phyloP scores from a whole-genome alignment of 2,329 filamentous ascomycete species.

The Cordyceps militaris region DNA sequence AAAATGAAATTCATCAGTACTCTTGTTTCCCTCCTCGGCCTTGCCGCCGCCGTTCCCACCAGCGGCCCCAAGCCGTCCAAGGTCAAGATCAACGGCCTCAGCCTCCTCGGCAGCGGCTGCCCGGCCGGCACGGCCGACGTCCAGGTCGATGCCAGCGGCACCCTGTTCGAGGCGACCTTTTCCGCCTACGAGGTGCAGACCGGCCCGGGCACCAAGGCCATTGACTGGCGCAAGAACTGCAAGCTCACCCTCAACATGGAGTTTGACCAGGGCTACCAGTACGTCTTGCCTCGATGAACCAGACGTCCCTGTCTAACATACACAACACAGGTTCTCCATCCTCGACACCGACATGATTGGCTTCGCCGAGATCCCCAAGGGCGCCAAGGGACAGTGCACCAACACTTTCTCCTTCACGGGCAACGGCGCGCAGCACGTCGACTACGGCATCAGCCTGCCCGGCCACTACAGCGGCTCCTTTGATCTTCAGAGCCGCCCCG shows the following conservation, averaged over 20 bases:
- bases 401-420: conserved; percentile 24
- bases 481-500: conserved; percentile 17
- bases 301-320: not conserved
- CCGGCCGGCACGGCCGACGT: conserved; percentile 20
- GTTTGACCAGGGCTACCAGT: conserved; percentile 22
- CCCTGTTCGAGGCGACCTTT: conserved; percentile 23
- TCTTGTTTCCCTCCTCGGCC: conserved; percentile 4
- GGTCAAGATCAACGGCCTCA: conserved; percentile 19
- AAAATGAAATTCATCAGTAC: not conserved
- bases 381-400: conserved; percentile 18
- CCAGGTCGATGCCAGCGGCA: conserved; percentile 19
- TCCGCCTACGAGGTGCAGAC: conserved; percentile 21
- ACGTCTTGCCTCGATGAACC: not conserved
- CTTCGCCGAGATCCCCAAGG: conserved; percentile 21
- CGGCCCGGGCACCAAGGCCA: conserved; percentile 17
- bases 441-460: conserved; percentile 15
- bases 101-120: conserved; percentile 21
- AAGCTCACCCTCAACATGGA: conserved; percentile 22
- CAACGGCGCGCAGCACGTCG: conserved; percentile 17
- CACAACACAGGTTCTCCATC: conserved; percentile 19
- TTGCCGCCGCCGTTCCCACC: conserved; percentile 1
- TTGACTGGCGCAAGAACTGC: conserved; percentile 23
- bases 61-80: conserved; percentile 4
- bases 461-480: conserved; percentile 20
- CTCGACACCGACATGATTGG: conserved; percentile 22